Evolutionary conservation across 345 rosid species (phyloP).

Genomic region (Excoecaria agallocha): DNA sequence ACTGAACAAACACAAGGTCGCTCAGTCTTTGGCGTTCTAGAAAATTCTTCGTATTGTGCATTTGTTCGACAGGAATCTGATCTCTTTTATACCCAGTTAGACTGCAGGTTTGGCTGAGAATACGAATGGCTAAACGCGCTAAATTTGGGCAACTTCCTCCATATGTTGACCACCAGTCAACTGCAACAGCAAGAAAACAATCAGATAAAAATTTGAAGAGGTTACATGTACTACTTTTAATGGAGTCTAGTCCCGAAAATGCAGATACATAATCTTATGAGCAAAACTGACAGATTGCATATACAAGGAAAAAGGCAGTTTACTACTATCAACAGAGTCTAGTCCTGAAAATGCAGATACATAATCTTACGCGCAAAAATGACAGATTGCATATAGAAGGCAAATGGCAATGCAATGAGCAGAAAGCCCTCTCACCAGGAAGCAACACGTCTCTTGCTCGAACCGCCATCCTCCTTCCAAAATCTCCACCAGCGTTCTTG

Average conservation of each 20-base stretch:
- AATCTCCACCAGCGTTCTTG: slow-evolving; percentile 74
- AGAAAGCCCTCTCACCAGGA: slow-evolving; percentile 50
- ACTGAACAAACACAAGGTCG: slow-evolving; percentile 71
- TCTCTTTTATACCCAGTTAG: slow-evolving; percentile 41
- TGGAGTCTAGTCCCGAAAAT: neutral
- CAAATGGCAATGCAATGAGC: slow-evolving; percentile 3
- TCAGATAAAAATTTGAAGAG: neutral
- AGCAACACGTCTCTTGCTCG: slow-evolving; percentile 73
- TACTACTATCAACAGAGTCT: neutral
- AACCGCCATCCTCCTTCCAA: slow-evolving; percentile 88
- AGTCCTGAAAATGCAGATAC: neutral
- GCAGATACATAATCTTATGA: neutral
- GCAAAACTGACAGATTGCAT: neutral
- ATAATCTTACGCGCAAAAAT: neutral
- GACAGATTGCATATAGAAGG: neutral
- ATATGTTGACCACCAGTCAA: slow-evolving; percentile 98
- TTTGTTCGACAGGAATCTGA: slow-evolving; percentile 36
- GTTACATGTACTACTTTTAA: neutral
- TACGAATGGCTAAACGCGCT: slow-evolving; percentile 67
- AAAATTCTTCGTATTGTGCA: slow-evolving; percentile 56
- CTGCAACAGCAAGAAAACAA: slow-evolving; percentile 34
- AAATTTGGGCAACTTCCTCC: slow-evolving; percentile 94
- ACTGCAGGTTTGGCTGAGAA: slow-evolving; percentile 80
- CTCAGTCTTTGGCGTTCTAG: slow-evolving; percentile 69
- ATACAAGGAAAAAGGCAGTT: slow-evolving; percentile 4